Base-by-base conservation (phyloP, 164 flowering plant genomes). In the Vitis vinifera region DNA sequence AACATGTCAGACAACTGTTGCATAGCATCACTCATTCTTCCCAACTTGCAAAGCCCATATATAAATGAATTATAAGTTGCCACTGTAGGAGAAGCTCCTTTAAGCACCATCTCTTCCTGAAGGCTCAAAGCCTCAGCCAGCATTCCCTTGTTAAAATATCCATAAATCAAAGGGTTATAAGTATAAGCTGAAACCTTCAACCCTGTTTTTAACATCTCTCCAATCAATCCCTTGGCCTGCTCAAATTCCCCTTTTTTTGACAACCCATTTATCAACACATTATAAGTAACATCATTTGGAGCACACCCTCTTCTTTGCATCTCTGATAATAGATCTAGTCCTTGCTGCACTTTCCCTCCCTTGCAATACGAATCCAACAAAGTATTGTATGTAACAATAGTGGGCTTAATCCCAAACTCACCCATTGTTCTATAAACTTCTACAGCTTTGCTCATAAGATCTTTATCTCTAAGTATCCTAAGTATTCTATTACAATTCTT, bases 401-500 rank as follows among this genome's bases (percentile, higher is more conserved):
- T 84, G 0, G 91, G 90, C 67, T 65, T 63, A 59, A 91, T 78
- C 49, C 90, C 88, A 65, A 62, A 74, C 62, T 76, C 71, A 9
- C 50, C 73, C 94, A 89, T 91, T 66, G 55, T 58, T 14, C 62
- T 63, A 75, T 85, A 87, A 29, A 89, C 78, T 49, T 89, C 84
- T 64, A 68, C 77, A 0, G 80, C 91, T 76, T 73, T 75, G 8
- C 1, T 50, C 47, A 68, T 63, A 9, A 84, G 77, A 51, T 71
- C 19, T 10, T 70, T 72, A 76, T 89, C 83, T 62, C 90, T 78
- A 55, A 89, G 84, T 16, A 83, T 30, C 74, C 80, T 78, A 30
- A 91, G 85, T 59, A 91, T 71, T 64, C 87, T 88, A 78, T 89
- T 91, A 77, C 94, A 91, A 52, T 82, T 89, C 69, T 67, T 82